phyloP scores from a whole-genome alignment of 768 basidiomycete species.

The Lepiota venenata region DNA sequence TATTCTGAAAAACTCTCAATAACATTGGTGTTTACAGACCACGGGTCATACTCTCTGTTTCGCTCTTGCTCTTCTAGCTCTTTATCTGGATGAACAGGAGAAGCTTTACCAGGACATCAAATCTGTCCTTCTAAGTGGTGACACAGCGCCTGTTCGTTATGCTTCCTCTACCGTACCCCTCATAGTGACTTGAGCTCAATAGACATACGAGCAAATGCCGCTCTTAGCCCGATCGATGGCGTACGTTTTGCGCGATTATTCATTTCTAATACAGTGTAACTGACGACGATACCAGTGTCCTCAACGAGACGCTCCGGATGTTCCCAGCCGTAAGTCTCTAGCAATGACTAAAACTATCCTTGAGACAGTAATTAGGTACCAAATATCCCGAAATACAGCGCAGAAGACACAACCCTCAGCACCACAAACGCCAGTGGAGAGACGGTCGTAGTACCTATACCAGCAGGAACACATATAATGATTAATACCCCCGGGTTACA shows the following conservation, averaged over 20 bases:
- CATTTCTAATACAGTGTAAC: neutral
- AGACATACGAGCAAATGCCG: conserved; percentile 31
- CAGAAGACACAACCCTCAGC: conserved; percentile 11
- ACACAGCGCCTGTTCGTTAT: conserved; percentile 9
- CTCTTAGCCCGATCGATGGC: conserved; percentile 12
- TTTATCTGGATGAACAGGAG: conserved; percentile 42
- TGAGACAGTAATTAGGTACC: neutral
- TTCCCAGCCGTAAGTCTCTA: conserved; percentile 29
- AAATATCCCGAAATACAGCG: conserved; percentile 1
- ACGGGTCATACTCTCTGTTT: conserved; percentile 27
- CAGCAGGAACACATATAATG: conserved; percentile 16
- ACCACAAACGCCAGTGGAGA: conserved; percentile 4
- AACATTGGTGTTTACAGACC: too few relatives aligned
- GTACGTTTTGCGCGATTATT: too few relatives aligned
- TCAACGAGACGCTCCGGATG: conserved; percentile 39
- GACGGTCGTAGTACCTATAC: conserved; percentile 8
- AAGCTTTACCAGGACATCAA: conserved; percentile 34
- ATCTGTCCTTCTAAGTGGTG: conserved; percentile 20
- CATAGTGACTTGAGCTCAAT: conserved; percentile 24
- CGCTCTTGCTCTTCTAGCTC: conserved; percentile 37
- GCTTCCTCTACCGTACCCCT: neutral
- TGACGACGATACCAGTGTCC: conserved; percentile 25
- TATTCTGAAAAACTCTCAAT: too few relatives aligned
- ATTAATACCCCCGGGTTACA: conserved; percentile 32
- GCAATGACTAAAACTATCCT: neutral